A percentile compares a stretch with the other conserved stretches of the same genome.
Conservation (phyloP, 306 rosid genomes). For the Dalbergia cultrata region DNA sequence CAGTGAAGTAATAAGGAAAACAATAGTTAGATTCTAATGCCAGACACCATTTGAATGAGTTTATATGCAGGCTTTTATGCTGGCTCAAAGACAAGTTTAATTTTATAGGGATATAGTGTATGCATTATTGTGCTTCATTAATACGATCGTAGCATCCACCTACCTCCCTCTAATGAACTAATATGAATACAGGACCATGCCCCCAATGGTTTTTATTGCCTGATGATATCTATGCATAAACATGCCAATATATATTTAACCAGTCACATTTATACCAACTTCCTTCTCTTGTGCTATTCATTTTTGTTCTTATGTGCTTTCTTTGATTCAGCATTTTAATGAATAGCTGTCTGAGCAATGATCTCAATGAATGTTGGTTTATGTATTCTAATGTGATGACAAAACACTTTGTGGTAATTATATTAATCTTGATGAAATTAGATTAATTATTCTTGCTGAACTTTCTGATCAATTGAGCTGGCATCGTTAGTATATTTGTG, state of each 20-base stretch:
- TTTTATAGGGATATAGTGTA: not conserved
- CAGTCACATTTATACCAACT: not conserved
- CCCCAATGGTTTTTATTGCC: not conserved
- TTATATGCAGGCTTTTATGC: constrained; percentile 19
- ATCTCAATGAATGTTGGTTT: not conserved
- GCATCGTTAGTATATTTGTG: too few relatives aligned
- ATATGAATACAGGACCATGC: constrained; percentile 38
- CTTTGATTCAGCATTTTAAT: constrained; percentile 10
- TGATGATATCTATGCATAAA: constrained; percentile 18
- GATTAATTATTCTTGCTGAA: too few relatives aligned
- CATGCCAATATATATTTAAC: constrained; percentile 16
- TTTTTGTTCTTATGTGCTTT: constrained; percentile 32
- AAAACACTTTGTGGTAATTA: too few relatives aligned
- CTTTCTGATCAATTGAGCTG: too few relatives aligned
- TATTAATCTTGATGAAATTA: too few relatives aligned
- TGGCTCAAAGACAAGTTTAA: not conserved
- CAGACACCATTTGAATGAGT: constrained; percentile 37
- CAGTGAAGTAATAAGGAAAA: constrained; percentile 32
- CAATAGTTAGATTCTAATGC: constrained; percentile 23
- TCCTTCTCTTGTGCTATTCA: constrained; percentile 9
- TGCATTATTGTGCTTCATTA: constrained; percentile 42
- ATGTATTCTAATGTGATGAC: too few relatives aligned
- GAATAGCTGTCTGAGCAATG: not conserved
- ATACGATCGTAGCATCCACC: constrained; percentile 44
- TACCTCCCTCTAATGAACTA: constrained; percentile 34